Evolutionary conservation across 495 filamentous ascomycete genomes (phyloP), one percentile per base, ranked within the genome.

Genomic region (Aspergillus panamensis): DNA sequence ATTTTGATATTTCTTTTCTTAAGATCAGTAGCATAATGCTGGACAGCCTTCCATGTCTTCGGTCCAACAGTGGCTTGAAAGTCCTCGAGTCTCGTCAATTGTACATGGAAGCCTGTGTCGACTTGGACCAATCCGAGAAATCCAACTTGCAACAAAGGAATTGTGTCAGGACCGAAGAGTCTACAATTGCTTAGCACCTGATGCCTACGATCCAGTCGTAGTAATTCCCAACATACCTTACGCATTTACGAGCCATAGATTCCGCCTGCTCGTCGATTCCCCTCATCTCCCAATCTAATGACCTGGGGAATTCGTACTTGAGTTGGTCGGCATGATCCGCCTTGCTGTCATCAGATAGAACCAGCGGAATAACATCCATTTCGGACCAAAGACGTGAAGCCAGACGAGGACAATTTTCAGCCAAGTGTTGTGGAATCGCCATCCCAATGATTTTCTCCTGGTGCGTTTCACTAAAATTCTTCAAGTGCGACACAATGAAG

Each of bases 201-300:
- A 10, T 16, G 48, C 16, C n/a, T 32, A 2, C 8, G 13, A 8
- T 7, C 25, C 35, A 19, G 10, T 21, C 6, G 58, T 32, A 58
- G 54, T 21, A 31, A 8, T n/a, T 57, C 47, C 3, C 20, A 51
- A 67, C 78, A 54, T 66, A 87, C 85, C 86, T 82, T 43, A 91
- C 81, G 66, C 87, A 91, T 75, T 92, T 93, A 30, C 90, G 80
- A 3, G 85, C 87, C 83, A 93, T 89, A 0, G 89, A 89, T 64
- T 96, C 91, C 3, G 91, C 89, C 69, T 93, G 87, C 65, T 96
- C 91, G 59, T 92, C 91, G 12, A 91, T 80, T 37, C 79, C 70
- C 61, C 82, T 84, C 7, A 71, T 67, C 37, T 82, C 74, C 79
- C 80, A 80, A 66, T 57, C 32, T 0, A 29, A 37, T 19, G 13